Conservation (phyloP, 345 rosid genomes). For the Eucalyptus rudis region DNA sequence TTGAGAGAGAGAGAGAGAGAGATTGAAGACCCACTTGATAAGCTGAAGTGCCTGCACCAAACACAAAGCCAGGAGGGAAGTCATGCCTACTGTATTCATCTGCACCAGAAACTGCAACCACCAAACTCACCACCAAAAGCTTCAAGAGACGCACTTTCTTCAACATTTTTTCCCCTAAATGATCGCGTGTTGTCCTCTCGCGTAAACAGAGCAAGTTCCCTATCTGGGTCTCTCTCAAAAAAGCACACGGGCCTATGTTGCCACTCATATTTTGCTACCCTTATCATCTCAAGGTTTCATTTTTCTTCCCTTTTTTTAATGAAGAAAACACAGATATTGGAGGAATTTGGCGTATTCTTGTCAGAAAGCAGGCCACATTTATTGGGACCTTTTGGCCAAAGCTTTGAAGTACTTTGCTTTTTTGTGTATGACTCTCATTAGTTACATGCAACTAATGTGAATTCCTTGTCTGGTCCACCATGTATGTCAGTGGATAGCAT, state of each 20-base stretch:
- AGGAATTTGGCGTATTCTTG: background rate
- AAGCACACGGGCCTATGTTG: background rate
- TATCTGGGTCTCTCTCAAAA: background rate
- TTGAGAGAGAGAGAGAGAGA: background rate
- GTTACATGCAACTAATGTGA: background rate
- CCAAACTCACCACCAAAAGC: background rate
- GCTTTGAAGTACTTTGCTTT: background rate
- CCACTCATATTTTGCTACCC: background rate
- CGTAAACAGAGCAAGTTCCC: background rate
- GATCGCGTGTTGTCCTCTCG: background rate
- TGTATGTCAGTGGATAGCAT: background rate
- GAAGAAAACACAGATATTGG: background rate
- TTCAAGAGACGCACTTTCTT: background rate
- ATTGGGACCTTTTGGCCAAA: background rate
- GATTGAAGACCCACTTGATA: conserved; percentile 2
- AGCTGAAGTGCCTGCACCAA: conserved; percentile 12
- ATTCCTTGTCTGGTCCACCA: background rate
- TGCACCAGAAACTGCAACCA: background rate
- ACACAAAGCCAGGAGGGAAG: conserved; percentile 11
- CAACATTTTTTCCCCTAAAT: background rate
- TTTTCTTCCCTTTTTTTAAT: background rate
- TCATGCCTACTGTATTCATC: conserved; percentile 1
- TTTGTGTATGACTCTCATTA: background rate
- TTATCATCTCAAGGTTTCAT: background rate
- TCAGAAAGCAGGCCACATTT: background rate